Percentiles rank a stretch among this genome's conserved stretches.
These are phyloP conservation scores for Amphirosellinia nigrospora DNA, from an alignment of 495 filamentous ascomycete genomes.

Conservation along the genomic window DNA sequence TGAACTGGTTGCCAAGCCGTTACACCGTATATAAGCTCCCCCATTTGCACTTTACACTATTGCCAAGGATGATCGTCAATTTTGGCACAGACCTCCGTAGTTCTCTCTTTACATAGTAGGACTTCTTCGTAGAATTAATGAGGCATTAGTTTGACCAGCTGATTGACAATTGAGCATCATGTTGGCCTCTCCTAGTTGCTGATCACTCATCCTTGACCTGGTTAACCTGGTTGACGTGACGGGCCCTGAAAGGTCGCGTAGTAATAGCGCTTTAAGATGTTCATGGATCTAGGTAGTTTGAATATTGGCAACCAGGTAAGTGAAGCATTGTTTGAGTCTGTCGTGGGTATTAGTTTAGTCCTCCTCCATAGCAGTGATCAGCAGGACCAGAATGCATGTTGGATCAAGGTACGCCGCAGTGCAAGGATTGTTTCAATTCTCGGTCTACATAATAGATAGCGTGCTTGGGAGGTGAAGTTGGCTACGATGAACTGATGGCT, in stretches of 20 bases:
- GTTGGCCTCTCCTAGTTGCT: not conserved
- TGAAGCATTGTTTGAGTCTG: no score
- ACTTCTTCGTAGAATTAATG: not conserved
- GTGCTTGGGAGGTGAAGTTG: not conserved
- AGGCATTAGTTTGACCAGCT: conserved; percentile 13
- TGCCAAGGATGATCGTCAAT: no score
- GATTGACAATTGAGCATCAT: conserved; percentile 7
- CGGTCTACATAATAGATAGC: not conserved
- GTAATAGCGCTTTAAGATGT: not conserved
- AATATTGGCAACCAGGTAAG: no score
- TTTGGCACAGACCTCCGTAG: no score
- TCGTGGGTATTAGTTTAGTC: not conserved
- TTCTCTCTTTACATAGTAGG: no score
- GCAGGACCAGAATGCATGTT: not conserved
- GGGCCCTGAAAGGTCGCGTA: conserved; percentile 1
- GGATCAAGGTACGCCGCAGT: not conserved
- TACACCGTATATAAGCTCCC: no score
- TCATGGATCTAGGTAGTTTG: no score
- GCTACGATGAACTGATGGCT: not conserved
- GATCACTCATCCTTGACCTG: not conserved
- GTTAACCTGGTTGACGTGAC: no score
- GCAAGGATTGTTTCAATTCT: conserved; percentile 7
- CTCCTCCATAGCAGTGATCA: conserved; percentile 4
- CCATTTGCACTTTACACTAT: no score
- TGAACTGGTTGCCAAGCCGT: no score